phyloP scores from a whole-genome alignment of 768 basidiomycete genomes.

The Trametes cinnabarina region DNA sequence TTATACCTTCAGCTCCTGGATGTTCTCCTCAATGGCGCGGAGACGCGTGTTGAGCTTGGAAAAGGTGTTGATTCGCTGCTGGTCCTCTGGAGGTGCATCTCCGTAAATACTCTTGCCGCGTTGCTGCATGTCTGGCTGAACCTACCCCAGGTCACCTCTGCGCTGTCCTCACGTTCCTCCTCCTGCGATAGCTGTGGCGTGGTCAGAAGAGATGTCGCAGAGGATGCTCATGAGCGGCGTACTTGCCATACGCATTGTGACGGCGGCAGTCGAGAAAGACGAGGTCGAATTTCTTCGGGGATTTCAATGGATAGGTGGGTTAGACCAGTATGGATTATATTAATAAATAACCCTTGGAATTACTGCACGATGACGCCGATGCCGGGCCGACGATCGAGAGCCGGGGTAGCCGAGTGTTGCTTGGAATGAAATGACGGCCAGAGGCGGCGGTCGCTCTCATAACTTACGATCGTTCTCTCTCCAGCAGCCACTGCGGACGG shows the following conservation, averaged over 20 bases:
- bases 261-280: not conserved
- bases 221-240: not conserved
- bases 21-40: slow-evolving; percentile 65
- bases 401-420: not conserved
- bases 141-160: slow-evolving; percentile 85
- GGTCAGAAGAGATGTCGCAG: not conserved
- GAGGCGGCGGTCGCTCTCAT: not conserved
- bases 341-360: too few species aligned
- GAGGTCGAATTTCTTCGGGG: not conserved
- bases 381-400: not conserved
- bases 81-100: slow-evolving; percentile 46
- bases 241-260: slow-evolving; percentile 22
- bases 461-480: not conserved
- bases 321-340: not conserved
- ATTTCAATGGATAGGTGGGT: not conserved
- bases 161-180: slow-evolving; percentile 71
- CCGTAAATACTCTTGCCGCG: not conserved
- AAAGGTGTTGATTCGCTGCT: slow-evolving; percentile 88
- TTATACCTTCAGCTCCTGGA: slow-evolving; percentile 68
- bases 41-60: slow-evolving; percentile 87
- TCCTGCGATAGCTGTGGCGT: slow-evolving; percentile 60
- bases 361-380: not conserved
- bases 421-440: too few species aligned
- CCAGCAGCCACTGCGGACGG: too few species aligned
- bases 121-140: not conserved